phyloP scores from a whole-genome alignment of 2,329 filamentous ascomycete genomes.

The Chaetomium globosum region DNA sequence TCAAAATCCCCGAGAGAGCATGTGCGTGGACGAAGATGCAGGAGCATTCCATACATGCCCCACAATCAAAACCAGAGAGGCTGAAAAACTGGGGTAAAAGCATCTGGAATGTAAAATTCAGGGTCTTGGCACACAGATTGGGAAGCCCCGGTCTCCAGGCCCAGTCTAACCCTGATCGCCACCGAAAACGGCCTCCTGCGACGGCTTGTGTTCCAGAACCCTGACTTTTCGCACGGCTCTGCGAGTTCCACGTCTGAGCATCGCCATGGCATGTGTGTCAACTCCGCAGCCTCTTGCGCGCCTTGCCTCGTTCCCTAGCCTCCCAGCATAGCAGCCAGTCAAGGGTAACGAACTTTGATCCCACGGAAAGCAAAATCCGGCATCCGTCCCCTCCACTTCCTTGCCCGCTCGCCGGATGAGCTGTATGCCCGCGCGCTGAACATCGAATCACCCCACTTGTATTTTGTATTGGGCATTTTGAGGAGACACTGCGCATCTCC shows the following conservation, averaged over 20 bases:
- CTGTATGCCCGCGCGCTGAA: conserved; percentile 21
- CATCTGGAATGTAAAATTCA: conserved; percentile 10
- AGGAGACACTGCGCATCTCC: background rate
- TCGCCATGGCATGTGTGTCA: conserved; percentile 30
- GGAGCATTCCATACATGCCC: conserved; percentile 2
- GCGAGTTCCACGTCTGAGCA: conserved; percentile 35
- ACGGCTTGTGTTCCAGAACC: conserved; percentile 37
- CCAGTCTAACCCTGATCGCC: conserved; percentile 36
- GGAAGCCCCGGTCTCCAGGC: conserved; percentile 19
- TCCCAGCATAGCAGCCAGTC: background rate
- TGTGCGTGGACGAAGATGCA: background rate
- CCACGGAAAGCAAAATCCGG: conserved; percentile 28
- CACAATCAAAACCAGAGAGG: background rate
- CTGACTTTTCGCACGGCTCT: conserved; percentile 30
- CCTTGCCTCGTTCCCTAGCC: background rate
- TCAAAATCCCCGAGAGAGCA: background rate
- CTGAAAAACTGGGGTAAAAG: conserved; percentile 16
- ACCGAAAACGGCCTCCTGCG: conserved; percentile 34
- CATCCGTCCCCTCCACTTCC: conserved; percentile 27
- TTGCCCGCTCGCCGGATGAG: conserved; percentile 26
- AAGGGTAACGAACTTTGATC: conserved; percentile 8
- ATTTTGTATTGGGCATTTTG: background rate
- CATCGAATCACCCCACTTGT: conserved; percentile 11
- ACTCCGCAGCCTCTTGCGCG: background rate
- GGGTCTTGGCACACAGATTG: conserved; percentile 8